These are phyloP conservation scores for Salix dunnii DNA, from an alignment of 345 rosid species.

Conservation along the genomic window DNA sequence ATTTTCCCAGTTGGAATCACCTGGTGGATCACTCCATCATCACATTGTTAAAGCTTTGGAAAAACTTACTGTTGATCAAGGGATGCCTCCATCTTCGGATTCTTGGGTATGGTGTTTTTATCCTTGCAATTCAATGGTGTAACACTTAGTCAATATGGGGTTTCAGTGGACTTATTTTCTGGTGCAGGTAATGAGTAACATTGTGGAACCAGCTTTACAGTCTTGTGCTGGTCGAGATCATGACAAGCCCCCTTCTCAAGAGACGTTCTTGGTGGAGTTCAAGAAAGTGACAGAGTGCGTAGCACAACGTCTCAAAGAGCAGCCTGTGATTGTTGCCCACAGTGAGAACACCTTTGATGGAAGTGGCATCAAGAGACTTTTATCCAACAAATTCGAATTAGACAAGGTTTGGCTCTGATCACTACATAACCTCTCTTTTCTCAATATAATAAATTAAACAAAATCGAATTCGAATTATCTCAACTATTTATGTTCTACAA, in stretches of 20 bases:
- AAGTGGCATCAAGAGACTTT: conserved; percentile 63
- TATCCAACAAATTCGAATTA: conserved; percentile 75
- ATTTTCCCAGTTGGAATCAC: conserved; percentile 44
- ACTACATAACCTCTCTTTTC: neutral
- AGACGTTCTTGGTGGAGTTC: conserved; percentile 57
- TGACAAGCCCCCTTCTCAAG: conserved; percentile 46
- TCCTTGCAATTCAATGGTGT: neutral
- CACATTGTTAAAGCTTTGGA: conserved; percentile 53
- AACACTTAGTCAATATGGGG: neutral
- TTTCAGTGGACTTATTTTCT: neutral
- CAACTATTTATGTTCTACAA: neutral
- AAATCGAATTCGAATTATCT: too few species aligned
- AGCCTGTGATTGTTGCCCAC: conserved; percentile 92
- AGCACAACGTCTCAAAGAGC: conserved; percentile 77
- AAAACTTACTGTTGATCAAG: conserved; percentile 79
- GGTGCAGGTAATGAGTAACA: conserved; percentile 62
- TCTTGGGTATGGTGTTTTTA: conserved; percentile 57
- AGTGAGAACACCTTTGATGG: conserved; percentile 86
- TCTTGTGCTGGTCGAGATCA: conserved; percentile 32
- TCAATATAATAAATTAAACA: neutral
- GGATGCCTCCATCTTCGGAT: conserved; percentile 85
- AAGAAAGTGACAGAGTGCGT: conserved; percentile 59
- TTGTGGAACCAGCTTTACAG: conserved; percentile 65
- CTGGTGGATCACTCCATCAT: conserved; percentile 45
- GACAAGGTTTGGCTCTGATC: conserved; percentile 54